Evolutionary conservation across 345 rosid species (phyloP), one percentile per base, ranked within the genome.

Genomic region (Gossypium ekmanianum): DNA sequence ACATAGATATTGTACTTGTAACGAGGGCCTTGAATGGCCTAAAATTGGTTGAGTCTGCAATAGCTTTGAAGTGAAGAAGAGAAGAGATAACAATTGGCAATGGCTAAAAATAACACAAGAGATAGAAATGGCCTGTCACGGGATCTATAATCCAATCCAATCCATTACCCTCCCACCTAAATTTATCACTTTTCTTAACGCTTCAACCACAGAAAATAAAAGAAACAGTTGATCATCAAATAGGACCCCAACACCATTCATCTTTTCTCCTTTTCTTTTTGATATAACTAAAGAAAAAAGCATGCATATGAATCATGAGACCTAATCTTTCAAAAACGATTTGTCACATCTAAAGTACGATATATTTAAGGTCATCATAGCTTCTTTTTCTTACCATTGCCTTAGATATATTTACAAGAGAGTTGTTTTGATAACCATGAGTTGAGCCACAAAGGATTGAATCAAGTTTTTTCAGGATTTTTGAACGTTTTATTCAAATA

Each of bases 151-250:
- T 22, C 24, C 24, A 22, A 22, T 29, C 34, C 34, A 29, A 48
- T 73, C 79, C 75, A 75, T 83, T 78, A 78, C 74, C 74, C 62
- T 66, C 79, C 70, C 76, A 83, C 80, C 86, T 54, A 75, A n/a
- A 79, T 67, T 52, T 74, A 61, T 78, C 65, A 74, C 82, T 78
- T 81, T 75, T 47, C 27, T 70, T 82, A 78, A 73, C 78, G 83
- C 78, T 74, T 76, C 86, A 74, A 81, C 88, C 78, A 81, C 39
- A 43, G 16, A 29, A 4, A 9, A 50, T 52, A 61, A 34, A 34
- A 34, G 41, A 20, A 45, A 47, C 51, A 47, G 8, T 3, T 10
- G 24, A 70, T 78, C 74, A 73, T 50, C 34, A 45, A 58, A 50
- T 20, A 67, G 51, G 68, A 47, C 14, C 56, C 56, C 72, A 58